phyloP scores from a whole-genome alignment of 1,284 basidiomycete species.

The Ceratobasidium sp. region DNA sequence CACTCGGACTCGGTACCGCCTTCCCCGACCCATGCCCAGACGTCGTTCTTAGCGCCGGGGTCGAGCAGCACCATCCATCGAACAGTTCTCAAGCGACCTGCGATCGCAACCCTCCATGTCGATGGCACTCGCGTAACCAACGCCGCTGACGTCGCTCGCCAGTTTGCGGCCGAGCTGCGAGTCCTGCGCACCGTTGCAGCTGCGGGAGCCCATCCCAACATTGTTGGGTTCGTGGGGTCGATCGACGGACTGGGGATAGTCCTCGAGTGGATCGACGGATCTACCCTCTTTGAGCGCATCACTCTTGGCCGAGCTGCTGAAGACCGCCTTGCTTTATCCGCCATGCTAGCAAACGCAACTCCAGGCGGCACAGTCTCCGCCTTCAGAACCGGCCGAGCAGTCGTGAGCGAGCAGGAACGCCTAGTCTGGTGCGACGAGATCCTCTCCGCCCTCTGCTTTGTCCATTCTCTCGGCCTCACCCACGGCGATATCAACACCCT shows the following conservation, averaged over 20 bases:
- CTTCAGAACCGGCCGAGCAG: slow-evolving; percentile 28
- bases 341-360: slow-evolving; percentile 23
- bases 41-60: slow-evolving; percentile 35
- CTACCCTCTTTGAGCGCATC: slow-evolving; percentile 73
- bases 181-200: slow-evolving; percentile 78
- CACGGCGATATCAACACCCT: slow-evolving; percentile 84
- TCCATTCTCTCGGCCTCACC: slow-evolving; percentile 79
- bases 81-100: slow-evolving; percentile 49
- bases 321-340: slow-evolving; percentile 37
- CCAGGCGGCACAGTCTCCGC: slow-evolving; percentile 36
- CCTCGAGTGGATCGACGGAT: slow-evolving; percentile 83
- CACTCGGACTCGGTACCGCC: slow-evolving; percentile 36
- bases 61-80: slow-evolving; percentile 49
- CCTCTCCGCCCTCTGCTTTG: slow-evolving; percentile 80
- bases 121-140: slow-evolving; percentile 49
- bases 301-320: slow-evolving; percentile 41
- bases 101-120: slow-evolving; percentile 47
- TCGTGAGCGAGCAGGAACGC: slow-evolving; percentile 67
- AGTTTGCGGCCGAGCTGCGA: slow-evolving; percentile 84
- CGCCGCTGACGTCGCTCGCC: slow-evolving; percentile 74
- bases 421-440: slow-evolving; percentile 77
- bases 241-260: slow-evolving; percentile 88
- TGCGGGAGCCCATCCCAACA: slow-evolving; percentile 73
- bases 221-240: slow-evolving; percentile 83
- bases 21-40: slow-evolving; percentile 12